These are phyloP conservation scores for Leishmania braziliensis DNA, from an alignment of 208 protist species.

Conservation along the genomic window DNA sequence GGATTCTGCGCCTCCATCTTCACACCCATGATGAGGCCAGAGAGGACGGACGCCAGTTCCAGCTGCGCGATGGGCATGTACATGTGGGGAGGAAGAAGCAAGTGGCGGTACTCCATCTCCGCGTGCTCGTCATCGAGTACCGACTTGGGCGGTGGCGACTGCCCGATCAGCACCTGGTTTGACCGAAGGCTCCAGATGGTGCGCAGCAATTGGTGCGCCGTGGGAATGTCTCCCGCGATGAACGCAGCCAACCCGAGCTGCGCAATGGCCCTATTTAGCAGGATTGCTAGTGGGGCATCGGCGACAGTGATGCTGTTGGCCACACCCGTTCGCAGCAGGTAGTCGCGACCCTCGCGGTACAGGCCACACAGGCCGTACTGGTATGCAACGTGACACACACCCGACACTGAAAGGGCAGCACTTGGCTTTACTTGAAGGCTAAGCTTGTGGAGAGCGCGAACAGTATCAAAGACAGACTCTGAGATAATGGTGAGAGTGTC, in stretches of 20 bases:
- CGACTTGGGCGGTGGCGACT: constrained; percentile 48
- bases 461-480: constrained; percentile 58
- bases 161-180: constrained; percentile 67
- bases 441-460: constrained; percentile 56
- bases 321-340: constrained; percentile 67
- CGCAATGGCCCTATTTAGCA: constrained; percentile 81
- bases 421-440: constrained; percentile 34
- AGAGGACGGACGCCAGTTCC: constrained; percentile 80
- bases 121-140: constrained; percentile 42
- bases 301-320: constrained; percentile 32
- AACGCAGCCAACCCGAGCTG: constrained; percentile 87
- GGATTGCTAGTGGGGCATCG: constrained; percentile 46
- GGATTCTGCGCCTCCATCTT: constrained; percentile 79
- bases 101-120: constrained; percentile 62
- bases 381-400: constrained; percentile 72
- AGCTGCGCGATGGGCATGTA: constrained; percentile 75
- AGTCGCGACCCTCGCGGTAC: constrained; percentile 76
- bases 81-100: constrained; percentile 50
- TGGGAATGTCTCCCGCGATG: constrained; percentile 55
- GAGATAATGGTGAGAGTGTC: constrained; percentile 44
- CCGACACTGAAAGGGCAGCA: constrained; percentile 20
- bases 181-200: constrained; percentile 56
- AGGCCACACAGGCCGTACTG: constrained; percentile 75
- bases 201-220: constrained; percentile 69
- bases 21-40: constrained; percentile 73